phyloP scores from a whole-genome alignment of 164 flowering plant species.

The Nelumbo lutea region DNA sequence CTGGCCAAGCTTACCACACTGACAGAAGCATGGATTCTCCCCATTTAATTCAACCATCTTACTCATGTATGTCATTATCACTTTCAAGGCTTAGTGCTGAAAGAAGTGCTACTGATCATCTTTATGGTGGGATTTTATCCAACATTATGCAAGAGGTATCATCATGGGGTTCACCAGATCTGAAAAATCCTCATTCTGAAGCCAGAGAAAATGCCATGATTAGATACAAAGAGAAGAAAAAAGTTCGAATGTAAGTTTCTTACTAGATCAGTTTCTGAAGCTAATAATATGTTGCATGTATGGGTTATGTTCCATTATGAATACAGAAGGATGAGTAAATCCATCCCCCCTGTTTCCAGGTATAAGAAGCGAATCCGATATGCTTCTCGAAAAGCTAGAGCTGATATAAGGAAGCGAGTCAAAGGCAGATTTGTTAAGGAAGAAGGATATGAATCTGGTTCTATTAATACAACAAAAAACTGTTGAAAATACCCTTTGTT shows the following conservation, averaged over 20 bases:
- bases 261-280: neutral
- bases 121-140: slow-evolving; percentile 34
- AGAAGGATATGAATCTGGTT: slow-evolving; percentile 30
- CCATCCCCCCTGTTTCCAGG: slow-evolving; percentile 20
- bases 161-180: slow-evolving; percentile 17
- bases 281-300: neutral
- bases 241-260: slow-evolving; percentile 36
- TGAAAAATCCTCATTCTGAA: slow-evolving; percentile 21
- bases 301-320: neutral
- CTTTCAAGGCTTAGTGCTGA: slow-evolving; percentile 41
- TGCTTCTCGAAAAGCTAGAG: slow-evolving; percentile 25
- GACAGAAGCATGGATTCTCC: slow-evolving; percentile 15
- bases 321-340: neutral
- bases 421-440: slow-evolving; percentile 29
- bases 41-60: slow-evolving; percentile 16
- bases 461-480: slow-evolving; percentile 21
- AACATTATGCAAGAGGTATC: slow-evolving; percentile 4
- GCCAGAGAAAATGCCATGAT: slow-evolving; percentile 30
- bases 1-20: slow-evolving; percentile 15
- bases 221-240: slow-evolving; percentile 49
- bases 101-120: slow-evolving; percentile 29
- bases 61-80: slow-evolving; percentile 32
- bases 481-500: slow-evolving; percentile 7
- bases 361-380: slow-evolving; percentile 25
- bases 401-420: slow-evolving; percentile 27